Evolutionary conservation across 1,139 yeast genomes (phyloP), one percentile per base, ranked within the genome.

Genomic region (Oligophagozyma castellii): DNA sequence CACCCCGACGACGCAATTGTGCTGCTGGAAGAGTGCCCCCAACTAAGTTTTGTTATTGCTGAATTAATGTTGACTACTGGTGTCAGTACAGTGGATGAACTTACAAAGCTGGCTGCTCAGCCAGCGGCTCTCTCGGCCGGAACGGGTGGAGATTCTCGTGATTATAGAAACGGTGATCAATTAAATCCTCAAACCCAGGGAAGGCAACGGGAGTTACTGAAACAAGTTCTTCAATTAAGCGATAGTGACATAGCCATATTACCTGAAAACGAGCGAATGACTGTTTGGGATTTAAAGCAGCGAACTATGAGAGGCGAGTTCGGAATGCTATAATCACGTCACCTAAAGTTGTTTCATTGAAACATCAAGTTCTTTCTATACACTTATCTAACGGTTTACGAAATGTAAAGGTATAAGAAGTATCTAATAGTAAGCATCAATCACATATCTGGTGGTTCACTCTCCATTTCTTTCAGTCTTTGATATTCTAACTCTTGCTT

Each of bases 21-120:
- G 16, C 56, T 84, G 26, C 60, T 86, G 18, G 68, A 67, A 23
- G 70, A 73, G 36, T 75, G 77, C 38, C 93, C 93, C 0, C 94
- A 81, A 43, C 58, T 86, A 30, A 61, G 81, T 2, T 83, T 77
- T 48, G 92, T 94, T 0, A 59, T 84, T 20, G 81, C 86, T 4
- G 95, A 86, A 46, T 65, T 78, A 1, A 57, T 81, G 32, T 55
- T 84, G 35, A 56, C 77, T n/a, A 51, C 56, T 27, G 47, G 56
- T 3, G 45, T 49, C 19, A 44, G 51, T 5, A 42, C 46, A 20
- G 48, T 47, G 4, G 53, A 51, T 27, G 54, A 53, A 19, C 32
- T 59, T 33, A 43, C 58, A 16, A 44, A 48, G 22, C 35, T 54
- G n/a, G 47, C 48, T 3, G 39, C 20, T 15, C n/a, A n/a, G n/a